Evolutionary conservation across 2,329 filamentous ascomycete genomes (phyloP), one percentile per base, ranked within the genome.

Genomic region (Rosellinia necatrix): DNA sequence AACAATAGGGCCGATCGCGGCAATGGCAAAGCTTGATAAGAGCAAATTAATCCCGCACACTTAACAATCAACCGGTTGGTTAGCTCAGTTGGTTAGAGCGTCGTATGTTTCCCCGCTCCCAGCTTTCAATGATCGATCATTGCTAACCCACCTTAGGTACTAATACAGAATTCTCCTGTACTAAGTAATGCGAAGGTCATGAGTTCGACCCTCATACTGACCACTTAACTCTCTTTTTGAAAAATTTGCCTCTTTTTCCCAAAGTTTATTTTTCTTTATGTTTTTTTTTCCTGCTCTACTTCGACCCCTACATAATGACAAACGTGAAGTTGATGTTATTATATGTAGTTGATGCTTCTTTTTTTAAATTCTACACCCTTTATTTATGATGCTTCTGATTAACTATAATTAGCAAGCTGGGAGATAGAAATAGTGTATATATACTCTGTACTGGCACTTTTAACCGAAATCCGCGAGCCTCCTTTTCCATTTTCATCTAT

Each of bases 171-270:
- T n/a, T n/a, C n/a, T n/a, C n/a, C n/a, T n/a, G n/a, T 47, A 47
- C 43, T 47, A 47, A 47, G n/a, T 47, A 47, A 47, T 47, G 43
- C 43, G 43, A 47, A 47, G 43, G 43, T 35, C 43, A 47, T 47
- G 43, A 24, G 43, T 47, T 47, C 43, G 43, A 47, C 43, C 43
- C 43, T 24, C 43, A 47, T 47, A 47, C 44, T 19, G 44, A 48
- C 44, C 44, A 48, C 32, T n/a, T n/a, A 27, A 12, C 7, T 17
- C 7, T 35, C 22, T 37, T 48, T 48, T 40, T 40, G 19, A 15
- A 24, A 40, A 17, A 35, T 6, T 13, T 7, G 34, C 6, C 19
- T 21, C 22, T 17, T 47, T 35, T 47, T 34, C 24, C n/a, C n/a
- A n/a, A n/a, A n/a, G n/a, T n/a, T n/a, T n/a, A 22, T 34, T 35